Conservation (phyloP, 2,329 filamentous ascomycete species). For the Alternaria brassicicola region DNA sequence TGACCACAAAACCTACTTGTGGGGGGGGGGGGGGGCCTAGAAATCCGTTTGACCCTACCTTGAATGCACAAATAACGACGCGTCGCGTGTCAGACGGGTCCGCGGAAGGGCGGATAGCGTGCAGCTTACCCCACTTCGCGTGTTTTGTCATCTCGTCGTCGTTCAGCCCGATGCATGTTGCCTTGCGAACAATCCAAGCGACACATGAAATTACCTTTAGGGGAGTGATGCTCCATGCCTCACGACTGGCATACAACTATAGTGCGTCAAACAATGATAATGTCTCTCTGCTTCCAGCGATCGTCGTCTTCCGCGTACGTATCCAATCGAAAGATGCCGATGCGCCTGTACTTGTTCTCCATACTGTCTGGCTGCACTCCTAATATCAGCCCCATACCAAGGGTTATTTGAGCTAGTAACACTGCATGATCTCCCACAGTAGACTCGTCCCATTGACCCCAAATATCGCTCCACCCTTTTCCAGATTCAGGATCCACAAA, state of each 20-base stretch:
- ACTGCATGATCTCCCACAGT: neutral
- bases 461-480: neutral
- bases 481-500: neutral
- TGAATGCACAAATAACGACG: neutral
- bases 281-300: neutral
- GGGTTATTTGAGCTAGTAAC: neutral
- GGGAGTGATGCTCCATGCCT: no score
- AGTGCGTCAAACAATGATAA: neutral
- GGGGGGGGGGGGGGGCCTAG: no score
- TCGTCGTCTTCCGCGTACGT: neutral
- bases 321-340: neutral
- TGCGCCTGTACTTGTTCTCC: neutral
- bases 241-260: no score
- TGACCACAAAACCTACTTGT: neutral
- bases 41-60: neutral
- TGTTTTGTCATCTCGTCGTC: neutral
- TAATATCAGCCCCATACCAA: neutral
- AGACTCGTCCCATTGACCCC: neutral
- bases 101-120: neutral
- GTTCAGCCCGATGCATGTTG: neutral
- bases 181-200: neutral
- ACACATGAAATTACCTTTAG: neutral
- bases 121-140: constrained; percentile 7
- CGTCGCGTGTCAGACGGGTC: neutral
- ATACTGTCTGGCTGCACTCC: neutral